These are phyloP conservation scores for Rhodotorula sp. DNA, from an alignment of 1,284 basidiomycete species.

Conservation along the genomic window DNA sequence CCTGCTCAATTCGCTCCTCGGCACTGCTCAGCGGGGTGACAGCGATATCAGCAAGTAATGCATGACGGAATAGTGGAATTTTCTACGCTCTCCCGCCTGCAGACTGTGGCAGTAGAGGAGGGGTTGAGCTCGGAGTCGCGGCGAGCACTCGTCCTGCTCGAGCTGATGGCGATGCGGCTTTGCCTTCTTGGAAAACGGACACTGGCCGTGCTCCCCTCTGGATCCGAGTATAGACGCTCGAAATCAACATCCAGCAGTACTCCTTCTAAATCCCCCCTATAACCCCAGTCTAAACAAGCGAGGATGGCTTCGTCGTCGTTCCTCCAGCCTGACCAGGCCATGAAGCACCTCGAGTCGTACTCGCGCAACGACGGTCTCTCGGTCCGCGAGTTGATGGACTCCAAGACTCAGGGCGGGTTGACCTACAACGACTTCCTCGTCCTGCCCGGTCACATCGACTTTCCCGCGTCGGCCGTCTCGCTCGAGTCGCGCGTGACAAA, in stretches of 20 bases:
- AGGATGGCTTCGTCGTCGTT: slow-evolving; percentile 14
- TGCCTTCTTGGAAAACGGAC: slow-evolving; percentile 7
- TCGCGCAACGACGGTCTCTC: slow-evolving; percentile 78
- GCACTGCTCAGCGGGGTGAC: background rate
- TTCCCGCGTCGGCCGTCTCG: slow-evolving; percentile 74
- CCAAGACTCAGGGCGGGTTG: slow-evolving; percentile 80
- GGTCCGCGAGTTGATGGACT: slow-evolving; percentile 85
- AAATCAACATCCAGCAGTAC: background rate
- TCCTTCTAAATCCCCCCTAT: background rate
- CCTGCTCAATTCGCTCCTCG: background rate
- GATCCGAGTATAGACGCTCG: background rate
- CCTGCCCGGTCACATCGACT: slow-evolving; percentile 91
- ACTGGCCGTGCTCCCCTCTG: slow-evolving; percentile 7
- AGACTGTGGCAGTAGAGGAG: background rate
- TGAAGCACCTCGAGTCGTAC: slow-evolving; percentile 74
- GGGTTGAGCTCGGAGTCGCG: background rate
- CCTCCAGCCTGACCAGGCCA: slow-evolving; percentile 52
- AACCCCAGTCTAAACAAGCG: background rate
- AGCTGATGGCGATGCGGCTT: background rate
- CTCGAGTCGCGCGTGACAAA: slow-evolving; percentile 85
- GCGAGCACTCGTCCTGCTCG: background rate
- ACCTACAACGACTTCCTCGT: slow-evolving; percentile 69
- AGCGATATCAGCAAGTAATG: background rate
- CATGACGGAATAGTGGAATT: background rate
- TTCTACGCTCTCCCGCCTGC: background rate